Evolutionary conservation across 495 filamentous ascomycete species (phyloP).

Genomic region (Daldinia childiae): DNA sequence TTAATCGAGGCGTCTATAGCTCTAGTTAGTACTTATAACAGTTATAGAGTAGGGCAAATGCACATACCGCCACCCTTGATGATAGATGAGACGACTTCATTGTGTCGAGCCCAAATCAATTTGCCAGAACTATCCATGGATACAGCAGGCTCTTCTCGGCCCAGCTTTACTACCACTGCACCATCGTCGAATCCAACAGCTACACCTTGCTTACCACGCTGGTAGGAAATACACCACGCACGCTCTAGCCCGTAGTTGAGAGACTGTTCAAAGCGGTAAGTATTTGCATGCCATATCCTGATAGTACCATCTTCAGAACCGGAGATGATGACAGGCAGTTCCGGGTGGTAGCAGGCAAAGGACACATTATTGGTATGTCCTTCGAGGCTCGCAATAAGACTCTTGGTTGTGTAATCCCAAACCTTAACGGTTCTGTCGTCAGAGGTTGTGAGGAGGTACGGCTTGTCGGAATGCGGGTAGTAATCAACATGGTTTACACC

Average conservation of each 20-base stretch:
- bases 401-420: slow-evolving; percentile 99
- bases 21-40: slow-evolving; percentile 22
- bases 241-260: slow-evolving; percentile 94
- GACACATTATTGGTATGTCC: slow-evolving; percentile 99
- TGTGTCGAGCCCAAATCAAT: slow-evolving; percentile 93
- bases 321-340: slow-evolving; percentile 97
- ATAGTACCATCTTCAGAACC: slow-evolving; percentile 96
- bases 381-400: slow-evolving; percentile 93
- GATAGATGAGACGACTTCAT: slow-evolving; percentile 90
- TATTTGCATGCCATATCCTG: slow-evolving; percentile 93
- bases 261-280: slow-evolving; percentile 94
- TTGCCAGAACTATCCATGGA: slow-evolving; percentile 97
- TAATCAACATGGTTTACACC: slow-evolving; percentile 98
- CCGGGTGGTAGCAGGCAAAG: slow-evolving; percentile 97
- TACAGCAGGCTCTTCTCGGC: slow-evolving; percentile 94
- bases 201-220: slow-evolving; percentile 90
- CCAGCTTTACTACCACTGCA: slow-evolving; percentile 97
- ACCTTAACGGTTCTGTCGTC: slow-evolving; percentile 95
- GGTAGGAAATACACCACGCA: slow-evolving; percentile 97
- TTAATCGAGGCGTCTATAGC: slow-evolving; percentile 76
- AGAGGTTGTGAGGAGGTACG: slow-evolving; percentile 94
- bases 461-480: slow-evolving; percentile 95
- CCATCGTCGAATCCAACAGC: slow-evolving; percentile 98
- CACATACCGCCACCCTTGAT: slow-evolving; percentile 83
- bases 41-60: background rate